Evolutionary conservation across 768 basidiomycete genomes (phyloP), one percentile per base, ranked within the genome.

Genomic region (Pilatotrama ljubarskyi): DNA sequence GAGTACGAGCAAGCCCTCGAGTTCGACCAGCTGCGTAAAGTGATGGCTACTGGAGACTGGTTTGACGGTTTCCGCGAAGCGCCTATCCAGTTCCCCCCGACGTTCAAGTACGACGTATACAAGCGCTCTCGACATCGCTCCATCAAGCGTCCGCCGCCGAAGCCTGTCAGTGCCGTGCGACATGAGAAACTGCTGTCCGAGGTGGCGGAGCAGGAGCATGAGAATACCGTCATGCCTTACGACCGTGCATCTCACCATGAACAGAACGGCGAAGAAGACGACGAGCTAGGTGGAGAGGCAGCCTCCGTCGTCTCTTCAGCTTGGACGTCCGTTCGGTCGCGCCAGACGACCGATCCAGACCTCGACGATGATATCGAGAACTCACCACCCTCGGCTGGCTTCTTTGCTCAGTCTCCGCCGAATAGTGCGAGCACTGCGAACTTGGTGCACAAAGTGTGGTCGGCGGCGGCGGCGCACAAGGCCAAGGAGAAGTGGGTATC

Each of bases 31-130:
- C 79, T 98, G 7, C 82, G 82, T 36, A 82, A 81, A 24, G 76
- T 90, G n/a, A 93, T 97, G 87, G 75, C 79, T 42, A 77, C 79
- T n/a, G 80, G 82, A 10, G 73, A 81, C 8, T 83, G 83, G 2
- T 93, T 98, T 65, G 76, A 77, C 15, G 93, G 93, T 8, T 97
- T 97, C 68, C 67, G 76, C 8, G 95, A 98, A 72, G 92, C 81
- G 0, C 74, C 78, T 0, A 97, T 97, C 60, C 70, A 87, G 66
- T 98, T 98, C 63, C 85, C 93, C 5, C 95, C 95, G 0, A 97
- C 95, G 0, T 98, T 95, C 82, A 97, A 97, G 68, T 94, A 93
- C 68, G 88, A 95, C 65, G 89, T 95, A 7, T 72, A 84, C 54
- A 88, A 84, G 71, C 79, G 64, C 10, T 48, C 64, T 38, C 61